Evolutionary conservation across 441 rosid genomes (phyloP), one percentile per base, ranked within the genome.

Genomic region (Lagerstroemia fauriei): DNA sequence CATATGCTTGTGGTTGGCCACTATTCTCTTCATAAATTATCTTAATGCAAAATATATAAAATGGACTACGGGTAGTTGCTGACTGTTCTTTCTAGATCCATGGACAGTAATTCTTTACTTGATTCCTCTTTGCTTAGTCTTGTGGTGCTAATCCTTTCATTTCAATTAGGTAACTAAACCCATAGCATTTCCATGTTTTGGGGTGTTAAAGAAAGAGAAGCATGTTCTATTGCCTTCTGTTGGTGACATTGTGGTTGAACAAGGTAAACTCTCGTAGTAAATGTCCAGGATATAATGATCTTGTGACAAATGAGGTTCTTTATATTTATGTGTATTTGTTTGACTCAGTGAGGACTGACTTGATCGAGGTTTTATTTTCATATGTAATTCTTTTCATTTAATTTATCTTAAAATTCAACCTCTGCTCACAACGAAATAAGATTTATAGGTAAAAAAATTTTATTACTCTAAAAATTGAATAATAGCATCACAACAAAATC

Each of bases 181-280:
- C 8, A 92, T 91, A 20, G 83, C 90, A 75, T 90, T 92, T 85
- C 96, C 96, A 18, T 93, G 92, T 86, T 89, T 92, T 74, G 96
- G 96, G 82, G 90, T 88, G 74, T 84, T 93, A 44, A 88, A 91
- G 85, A 93, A 87, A 81, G 94, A 91, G 89, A 92, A 92, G 90
- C 92, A 92, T 86, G 89, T 93, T 78, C 81, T 93, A 65, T 83
- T 93, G 80, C 89, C 92, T 85, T 92, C 92, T 0, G 95, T 93
- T 66, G 90, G 90, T 14, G 96, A 93, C 73, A 81, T 93, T 77
- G 89, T 92, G 44, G 83, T 92, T 53, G 96, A 92, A 82, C 96
- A 91, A 91, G 96, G 94, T 91, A 85, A 83, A 78, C 73, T 38
- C 78, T 27, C 59, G 25, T 14, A 44, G 31, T 46, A 9, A 44